phyloP scores from a whole-genome alignment of 192 early-diverging fungal species.

The Backusella mclennaniae region DNA sequence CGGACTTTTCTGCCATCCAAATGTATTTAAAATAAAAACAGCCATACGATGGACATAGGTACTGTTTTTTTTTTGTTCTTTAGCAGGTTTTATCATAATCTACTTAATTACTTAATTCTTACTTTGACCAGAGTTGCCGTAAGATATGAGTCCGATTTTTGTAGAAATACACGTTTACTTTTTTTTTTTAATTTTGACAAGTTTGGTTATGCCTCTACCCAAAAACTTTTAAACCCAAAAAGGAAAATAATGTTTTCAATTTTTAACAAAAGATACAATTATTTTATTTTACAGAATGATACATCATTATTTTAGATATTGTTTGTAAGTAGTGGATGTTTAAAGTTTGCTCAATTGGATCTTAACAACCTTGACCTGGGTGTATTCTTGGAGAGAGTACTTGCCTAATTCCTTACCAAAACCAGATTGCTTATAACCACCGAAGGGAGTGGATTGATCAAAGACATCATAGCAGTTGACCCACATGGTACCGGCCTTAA shows the following conservation, averaged over 20 bases:
- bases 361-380: constrained; percentile 49
- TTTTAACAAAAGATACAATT: constrained; percentile 1
- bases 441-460: constrained; percentile 43
- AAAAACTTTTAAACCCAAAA: no score
- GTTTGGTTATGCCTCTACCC: no score
- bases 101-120: no score
- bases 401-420: constrained; percentile 61
- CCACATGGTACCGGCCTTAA: constrained; percentile 64
- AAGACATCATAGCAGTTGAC: constrained; percentile 59
- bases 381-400: constrained; percentile 48
- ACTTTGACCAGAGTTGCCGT: no score
- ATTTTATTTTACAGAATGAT: constrained; percentile 11
- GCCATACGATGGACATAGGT: no score
- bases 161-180: no score
- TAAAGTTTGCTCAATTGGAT: constrained; percentile 18
- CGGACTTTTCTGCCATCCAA: no score
- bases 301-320: background rate
- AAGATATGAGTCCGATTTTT: no score
- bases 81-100: no score
- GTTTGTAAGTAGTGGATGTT: background rate
- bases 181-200: no score
- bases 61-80: no score
- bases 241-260: background rate
- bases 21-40: no score
- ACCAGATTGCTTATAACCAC: constrained; percentile 75